phyloP scores from a whole-genome alignment of 176 grass and related monocot genomes.

The Ampelocalamus luodianensis region DNA sequence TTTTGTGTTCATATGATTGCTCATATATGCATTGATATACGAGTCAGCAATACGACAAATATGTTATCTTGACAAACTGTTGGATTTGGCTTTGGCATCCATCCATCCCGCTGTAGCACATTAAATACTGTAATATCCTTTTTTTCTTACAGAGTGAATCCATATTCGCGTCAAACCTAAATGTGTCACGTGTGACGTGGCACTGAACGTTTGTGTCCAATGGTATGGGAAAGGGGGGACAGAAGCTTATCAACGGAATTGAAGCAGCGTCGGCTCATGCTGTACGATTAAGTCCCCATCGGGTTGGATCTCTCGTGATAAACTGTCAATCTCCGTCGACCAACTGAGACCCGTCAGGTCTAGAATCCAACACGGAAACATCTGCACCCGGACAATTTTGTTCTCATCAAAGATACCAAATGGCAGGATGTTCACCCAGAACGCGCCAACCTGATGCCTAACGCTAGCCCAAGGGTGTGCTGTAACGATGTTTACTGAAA shows the following conservation, averaged over 20 bases:
- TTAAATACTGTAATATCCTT: too few relatives aligned
- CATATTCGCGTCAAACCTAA: not conserved
- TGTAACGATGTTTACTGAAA: not conserved
- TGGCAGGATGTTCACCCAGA: not conserved
- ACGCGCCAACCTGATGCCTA: not conserved
- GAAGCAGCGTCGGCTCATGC: not conserved
- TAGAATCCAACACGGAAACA: not conserved
- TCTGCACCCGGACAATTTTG: not conserved
- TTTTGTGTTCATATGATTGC: too few relatives aligned
- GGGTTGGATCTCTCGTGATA: not conserved
- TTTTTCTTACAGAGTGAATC: not conserved
- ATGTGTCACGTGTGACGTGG: not conserved
- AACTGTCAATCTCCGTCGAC: not conserved
- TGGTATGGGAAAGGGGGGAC: too few relatives aligned
- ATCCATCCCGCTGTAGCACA: not conserved
- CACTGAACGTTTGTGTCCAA: not conserved
- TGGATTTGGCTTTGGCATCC: not conserved
- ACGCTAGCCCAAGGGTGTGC: not conserved
- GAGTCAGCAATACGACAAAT: too few relatives aligned
- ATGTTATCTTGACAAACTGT: not conserved
- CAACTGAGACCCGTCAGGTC: not conserved
- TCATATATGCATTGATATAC: too few relatives aligned
- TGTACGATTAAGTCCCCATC: not conserved
- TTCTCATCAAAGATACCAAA: not conserved
- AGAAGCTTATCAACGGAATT: not conserved